phyloP scores from a whole-genome alignment of 306 rosid genomes.

The Quercus engelmannii region DNA sequence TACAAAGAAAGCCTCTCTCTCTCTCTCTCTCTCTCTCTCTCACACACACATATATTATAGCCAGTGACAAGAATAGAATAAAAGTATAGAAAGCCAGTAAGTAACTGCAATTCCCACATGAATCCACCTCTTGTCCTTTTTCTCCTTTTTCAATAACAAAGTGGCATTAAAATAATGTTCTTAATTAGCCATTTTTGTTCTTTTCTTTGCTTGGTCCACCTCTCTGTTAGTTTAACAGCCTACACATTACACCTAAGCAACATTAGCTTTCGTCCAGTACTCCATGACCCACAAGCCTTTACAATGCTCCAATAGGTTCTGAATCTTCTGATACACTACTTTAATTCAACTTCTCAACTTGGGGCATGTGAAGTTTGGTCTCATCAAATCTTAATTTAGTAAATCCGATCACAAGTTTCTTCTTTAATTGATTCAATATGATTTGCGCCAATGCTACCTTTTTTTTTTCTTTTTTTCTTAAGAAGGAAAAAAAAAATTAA shows the following conservation, averaged over 20 bases:
- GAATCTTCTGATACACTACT: constrained; percentile 12
- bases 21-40: constrained; percentile 20
- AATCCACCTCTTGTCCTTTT: constrained; percentile 58
- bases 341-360: constrained; percentile 28
- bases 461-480: too few species aligned
- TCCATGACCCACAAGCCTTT: constrained; percentile 36
- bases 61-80: constrained; percentile 43
- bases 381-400: not conserved
- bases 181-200: constrained; percentile 35
- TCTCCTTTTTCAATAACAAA: constrained; percentile 26
- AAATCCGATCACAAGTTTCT: not conserved
- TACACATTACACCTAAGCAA: constrained; percentile 56
- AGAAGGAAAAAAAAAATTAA: too few species aligned
- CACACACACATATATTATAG: not conserved
- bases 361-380: not conserved
- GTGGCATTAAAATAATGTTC: constrained; percentile 19
- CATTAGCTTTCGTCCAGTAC: constrained; percentile 24
- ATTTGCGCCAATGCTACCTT: too few species aligned
- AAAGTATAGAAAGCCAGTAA: constrained; percentile 48
- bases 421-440: not conserved
- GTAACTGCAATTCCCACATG: constrained; percentile 69
- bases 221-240: constrained; percentile 49
- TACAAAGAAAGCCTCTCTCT: constrained; percentile 45
- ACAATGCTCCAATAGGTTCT: constrained; percentile 22
- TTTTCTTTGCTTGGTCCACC: constrained; percentile 44